Base-by-base conservation (phyloP, 2,329 filamentous ascomycete genomes). In the Cytospora mali region DNA sequence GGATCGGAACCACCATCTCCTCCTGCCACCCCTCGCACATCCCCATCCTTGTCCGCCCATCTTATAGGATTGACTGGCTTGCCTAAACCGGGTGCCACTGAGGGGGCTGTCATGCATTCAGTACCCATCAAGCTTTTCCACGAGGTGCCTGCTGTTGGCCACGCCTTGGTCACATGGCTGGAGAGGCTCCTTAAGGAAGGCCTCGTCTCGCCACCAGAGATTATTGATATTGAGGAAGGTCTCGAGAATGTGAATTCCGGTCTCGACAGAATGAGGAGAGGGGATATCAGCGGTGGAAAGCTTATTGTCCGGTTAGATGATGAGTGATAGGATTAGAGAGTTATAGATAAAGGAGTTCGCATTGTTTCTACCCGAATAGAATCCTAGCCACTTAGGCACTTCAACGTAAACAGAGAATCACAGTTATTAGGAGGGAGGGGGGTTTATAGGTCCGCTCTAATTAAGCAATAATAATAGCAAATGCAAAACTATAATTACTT, bases 71-170 rank as follows among this genome's bases (percentile, higher is more conserved):
- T 93, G 51, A 86, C 85, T 0, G 89, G 89, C 0, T 67, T 91
- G 3, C 90, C 90, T 0, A 91, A 90, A 69, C 76, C 75, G 4
- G 73, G 75, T 1, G 73, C 74, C 0, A 71, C 74, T 0, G 74
- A 76, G 0, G 80, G 80, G 0, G 77, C 86, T 0, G 71, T 77
- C 6, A 81, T 86, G 62, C 89, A 92, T 69, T 84, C 80, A 0
- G 87, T 93, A 0, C 90, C 90, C 0, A 90, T 93, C 65, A 93
- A 93, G 73, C 70, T 91, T 4, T 93, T 91, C 69, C 90, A 93
- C 70, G 86, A 89, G 62, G 80, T 87, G 0, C 82, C 85, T 0
- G 78, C 79, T 1, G 78, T 92, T 0, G 90, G 90, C 0, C 82
- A 87, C 66, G 79, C 79, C 0, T 71, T 92, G 59, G 85, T 86